Base-by-base conservation (phyloP, 1,284 basidiomycete species). In the Cutaneotrichosporon sp. region DNA sequence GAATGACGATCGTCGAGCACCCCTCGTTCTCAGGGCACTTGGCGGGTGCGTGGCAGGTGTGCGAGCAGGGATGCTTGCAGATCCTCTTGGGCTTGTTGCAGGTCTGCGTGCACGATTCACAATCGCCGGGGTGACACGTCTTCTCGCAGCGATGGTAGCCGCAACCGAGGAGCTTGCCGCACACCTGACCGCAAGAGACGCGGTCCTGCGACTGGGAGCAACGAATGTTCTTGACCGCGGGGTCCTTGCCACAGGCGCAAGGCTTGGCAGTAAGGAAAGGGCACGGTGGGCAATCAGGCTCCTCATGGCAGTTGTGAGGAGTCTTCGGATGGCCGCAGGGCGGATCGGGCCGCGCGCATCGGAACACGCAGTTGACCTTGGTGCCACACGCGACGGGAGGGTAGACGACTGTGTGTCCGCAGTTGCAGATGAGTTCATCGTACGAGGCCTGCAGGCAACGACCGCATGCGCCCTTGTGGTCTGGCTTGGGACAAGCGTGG, bases 201-300 rank as follows among this genome's bases (percentile, higher is more conserved):
- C 88, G 89, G 71, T 90, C 89, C 62, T 72, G 69, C 36, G 63
- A 60, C 70, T 89, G 86, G 5, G 91, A 90, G 77, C 93, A 97
- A 47, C 86, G 83, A 5, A 83, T 74, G 68, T 83, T 82, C 70
- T 81, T 80, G 62, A 81, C 76, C 0, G 70, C 83, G 40, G 80
- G 81, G 72, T 88, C 89, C 85, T 94, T 95, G 13, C 91, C 91
- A 74, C 94, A 97, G 0, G 90, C 90, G 74, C 94, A 97, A 2
- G 77, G 73, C 76, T 92, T 93, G 31, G 82, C 83, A 0, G 89
- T 88, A 59, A 97, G 81, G 76, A 88, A 88, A 0, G 88, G 86
- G 73, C 94, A 97, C 0, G 92, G 90, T 0, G 92, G 93, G 75
- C 94, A 97, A 0, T 82, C 76, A 0, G 80, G 75, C 2, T 81